Evolutionary conservation across 441 rosid species (phyloP).

Genomic region (Pelargonium myrrhifolium): DNA sequence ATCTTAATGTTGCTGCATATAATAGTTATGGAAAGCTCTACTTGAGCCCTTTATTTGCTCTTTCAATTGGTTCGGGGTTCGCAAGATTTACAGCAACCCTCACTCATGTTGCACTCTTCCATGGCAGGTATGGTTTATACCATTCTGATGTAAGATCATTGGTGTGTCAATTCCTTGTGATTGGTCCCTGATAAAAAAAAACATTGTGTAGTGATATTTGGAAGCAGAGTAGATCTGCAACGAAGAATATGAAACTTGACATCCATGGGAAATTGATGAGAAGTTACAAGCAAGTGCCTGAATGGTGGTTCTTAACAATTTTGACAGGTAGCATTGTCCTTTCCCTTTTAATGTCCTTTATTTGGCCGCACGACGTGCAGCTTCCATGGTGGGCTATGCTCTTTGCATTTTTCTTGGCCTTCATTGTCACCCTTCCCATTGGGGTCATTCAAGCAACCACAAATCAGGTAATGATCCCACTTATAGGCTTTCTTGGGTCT

Average conservation of each 20-base stretch:
- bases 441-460: constrained; percentile 99
- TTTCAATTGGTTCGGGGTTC: constrained; percentile 71
- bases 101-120: constrained; percentile 75
- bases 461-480: too few species aligned
- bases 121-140: constrained; percentile 66
- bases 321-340: constrained; percentile 49
- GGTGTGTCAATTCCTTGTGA: not conserved
- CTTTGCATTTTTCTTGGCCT: constrained; percentile 80
- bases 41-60: constrained; percentile 65
- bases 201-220: constrained; percentile 48
- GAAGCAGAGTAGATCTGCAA: constrained; percentile 49
- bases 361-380: constrained; percentile 71
- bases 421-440: constrained; percentile 85
- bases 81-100: constrained; percentile 77
- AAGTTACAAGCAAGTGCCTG: constrained; percentile 73
- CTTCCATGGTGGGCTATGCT: constrained; percentile 98
- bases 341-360: constrained; percentile 66
- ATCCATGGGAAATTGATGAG: constrained; percentile 74
- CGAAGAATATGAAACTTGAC: constrained; percentile 49
- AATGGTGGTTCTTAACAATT: constrained; percentile 75
- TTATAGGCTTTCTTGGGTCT: too few species aligned
- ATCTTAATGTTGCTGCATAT: constrained; percentile 50
- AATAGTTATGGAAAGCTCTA: constrained; percentile 54
- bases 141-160: not conserved
- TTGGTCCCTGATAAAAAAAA: too few species aligned